phyloP scores from a whole-genome alignment of 2,329 filamentous ascomycete genomes.

The Penicillium sclerotiorum region DNA sequence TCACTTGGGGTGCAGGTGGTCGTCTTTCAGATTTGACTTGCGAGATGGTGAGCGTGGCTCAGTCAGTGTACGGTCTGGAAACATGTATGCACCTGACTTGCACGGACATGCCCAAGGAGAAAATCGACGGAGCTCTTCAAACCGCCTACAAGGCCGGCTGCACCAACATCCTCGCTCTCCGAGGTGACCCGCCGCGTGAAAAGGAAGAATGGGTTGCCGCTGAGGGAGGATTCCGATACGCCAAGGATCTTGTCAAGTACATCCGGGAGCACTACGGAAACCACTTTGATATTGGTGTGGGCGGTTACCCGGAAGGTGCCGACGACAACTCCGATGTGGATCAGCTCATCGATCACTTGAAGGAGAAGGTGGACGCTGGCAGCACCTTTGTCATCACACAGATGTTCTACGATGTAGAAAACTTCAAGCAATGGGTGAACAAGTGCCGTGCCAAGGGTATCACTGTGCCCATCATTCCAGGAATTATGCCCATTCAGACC shows the following conservation, averaged over 20 bases:
- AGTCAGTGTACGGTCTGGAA: constrained; percentile 92
- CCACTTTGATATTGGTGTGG: constrained; percentile 97
- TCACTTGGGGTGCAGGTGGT: constrained; percentile 97
- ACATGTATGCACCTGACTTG: constrained; percentile 99
- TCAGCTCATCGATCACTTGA: constrained; percentile 82
- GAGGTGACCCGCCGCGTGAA: constrained; percentile 91
- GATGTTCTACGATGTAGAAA: constrained; percentile 99
- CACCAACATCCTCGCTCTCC: constrained; percentile 92
- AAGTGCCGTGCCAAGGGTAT: constrained; percentile 87
- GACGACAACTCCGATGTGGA: constrained; percentile 92
- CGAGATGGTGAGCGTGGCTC: constrained; percentile 96
- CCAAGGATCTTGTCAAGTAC: constrained; percentile 84
- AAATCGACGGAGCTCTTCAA: constrained; percentile 84
- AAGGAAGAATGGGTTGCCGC: constrained; percentile 90
- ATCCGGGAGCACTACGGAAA: constrained; percentile 78
- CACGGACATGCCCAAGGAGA: constrained; percentile 93
- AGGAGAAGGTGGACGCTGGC: constrained; percentile 95
- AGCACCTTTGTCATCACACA: constrained; percentile 95
- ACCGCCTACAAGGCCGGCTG: constrained; percentile 93
- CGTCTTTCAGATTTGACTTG: constrained; percentile 88
- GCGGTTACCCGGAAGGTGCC: constrained; percentile 92
- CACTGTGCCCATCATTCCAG: constrained; percentile 77
- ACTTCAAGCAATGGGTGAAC: constrained; percentile 87
- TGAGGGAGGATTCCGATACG: constrained; percentile 86
- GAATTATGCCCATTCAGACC: constrained; percentile 93